These are phyloP conservation scores for Coffea eugenioides DNA, from an alignment of 257 asterid species.

Conservation along the genomic window DNA sequence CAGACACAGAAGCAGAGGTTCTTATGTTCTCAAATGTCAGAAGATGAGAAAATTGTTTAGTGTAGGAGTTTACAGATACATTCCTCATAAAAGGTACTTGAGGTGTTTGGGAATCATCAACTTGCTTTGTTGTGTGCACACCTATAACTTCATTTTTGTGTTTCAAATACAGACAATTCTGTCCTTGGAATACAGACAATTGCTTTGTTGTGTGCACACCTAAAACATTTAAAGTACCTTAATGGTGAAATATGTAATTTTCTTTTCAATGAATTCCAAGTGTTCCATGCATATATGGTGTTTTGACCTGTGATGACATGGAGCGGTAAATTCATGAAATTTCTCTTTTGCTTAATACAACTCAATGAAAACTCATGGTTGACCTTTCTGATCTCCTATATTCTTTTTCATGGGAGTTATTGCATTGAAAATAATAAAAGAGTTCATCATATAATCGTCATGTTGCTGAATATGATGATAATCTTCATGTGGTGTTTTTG, in stretches of 20 bases:
- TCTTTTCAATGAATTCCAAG: conserved; percentile 40
- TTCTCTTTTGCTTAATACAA: not conserved
- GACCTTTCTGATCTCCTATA: not conserved
- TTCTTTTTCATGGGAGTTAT: not conserved
- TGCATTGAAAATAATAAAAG: not conserved
- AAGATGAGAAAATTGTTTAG: not conserved
- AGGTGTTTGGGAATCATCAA: not conserved
- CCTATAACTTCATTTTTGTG: not conserved
- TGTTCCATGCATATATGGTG: conserved; percentile 74
- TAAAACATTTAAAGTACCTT: not conserved
- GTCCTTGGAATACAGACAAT: not conserved
- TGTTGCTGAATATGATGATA: not conserved
- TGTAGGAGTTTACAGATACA: not conserved
- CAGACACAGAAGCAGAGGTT: not conserved
- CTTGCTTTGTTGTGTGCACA: not conserved
- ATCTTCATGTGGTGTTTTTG: not conserved
- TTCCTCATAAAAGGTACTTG: not conserved
- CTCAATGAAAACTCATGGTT: too few relatives aligned
- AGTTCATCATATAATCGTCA: not conserved
- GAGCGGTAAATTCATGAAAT: conserved; percentile 56
- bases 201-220: too few relatives aligned
- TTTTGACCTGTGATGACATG: conserved; percentile 45
- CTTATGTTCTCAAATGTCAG: not conserved
- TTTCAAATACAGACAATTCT: not conserved
- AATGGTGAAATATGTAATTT: too few relatives aligned